Evolutionary conservation across 2,329 filamentous ascomycete species (phyloP).

Genomic region (Drechslerella dactyloides): DNA sequence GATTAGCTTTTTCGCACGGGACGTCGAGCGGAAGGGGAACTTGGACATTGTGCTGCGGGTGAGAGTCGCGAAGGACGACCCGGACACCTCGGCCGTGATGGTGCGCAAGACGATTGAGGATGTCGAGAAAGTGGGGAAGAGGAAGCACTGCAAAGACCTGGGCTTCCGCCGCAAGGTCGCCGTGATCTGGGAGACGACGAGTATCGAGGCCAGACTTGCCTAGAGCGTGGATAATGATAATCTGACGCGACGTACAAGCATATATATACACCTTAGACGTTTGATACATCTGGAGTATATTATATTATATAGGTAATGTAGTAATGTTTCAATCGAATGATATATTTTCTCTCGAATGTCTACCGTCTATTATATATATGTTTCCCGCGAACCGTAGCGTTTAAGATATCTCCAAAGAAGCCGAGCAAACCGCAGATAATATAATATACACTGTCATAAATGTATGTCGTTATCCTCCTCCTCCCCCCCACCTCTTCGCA

Average conservation of each 20-base stretch:
- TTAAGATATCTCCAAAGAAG: too few species aligned
- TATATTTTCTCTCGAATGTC: background rate
- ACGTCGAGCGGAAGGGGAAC: constrained; percentile 54
- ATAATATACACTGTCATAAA: too few species aligned
- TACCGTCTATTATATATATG: background rate
- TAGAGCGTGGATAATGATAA: too few species aligned
- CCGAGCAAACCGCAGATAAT: too few species aligned
- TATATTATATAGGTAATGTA: background rate
- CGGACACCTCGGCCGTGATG: constrained; percentile 56
- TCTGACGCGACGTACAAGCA: background rate
- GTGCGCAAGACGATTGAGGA: constrained; percentile 59
- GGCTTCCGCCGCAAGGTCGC: constrained; percentile 57
- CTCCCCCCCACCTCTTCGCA: too few species aligned
- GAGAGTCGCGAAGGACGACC: constrained; percentile 58
- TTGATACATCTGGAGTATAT: too few species aligned
- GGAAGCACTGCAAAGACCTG: constrained; percentile 63
- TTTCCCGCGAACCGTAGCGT: background rate
- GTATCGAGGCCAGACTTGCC: too few species aligned
- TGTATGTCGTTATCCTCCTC: too few species aligned
- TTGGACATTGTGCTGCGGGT: constrained; percentile 61
- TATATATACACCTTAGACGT: background rate
- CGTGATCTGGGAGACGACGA: constrained; percentile 41
- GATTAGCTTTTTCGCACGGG: constrained; percentile 52
- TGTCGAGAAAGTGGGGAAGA: constrained; percentile 67
- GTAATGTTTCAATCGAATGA: background rate